These are phyloP conservation scores for Trichoderma endophyticum DNA, from an alignment of 2,329 filamentous ascomycete genomes.

Conservation along the genomic window DNA sequence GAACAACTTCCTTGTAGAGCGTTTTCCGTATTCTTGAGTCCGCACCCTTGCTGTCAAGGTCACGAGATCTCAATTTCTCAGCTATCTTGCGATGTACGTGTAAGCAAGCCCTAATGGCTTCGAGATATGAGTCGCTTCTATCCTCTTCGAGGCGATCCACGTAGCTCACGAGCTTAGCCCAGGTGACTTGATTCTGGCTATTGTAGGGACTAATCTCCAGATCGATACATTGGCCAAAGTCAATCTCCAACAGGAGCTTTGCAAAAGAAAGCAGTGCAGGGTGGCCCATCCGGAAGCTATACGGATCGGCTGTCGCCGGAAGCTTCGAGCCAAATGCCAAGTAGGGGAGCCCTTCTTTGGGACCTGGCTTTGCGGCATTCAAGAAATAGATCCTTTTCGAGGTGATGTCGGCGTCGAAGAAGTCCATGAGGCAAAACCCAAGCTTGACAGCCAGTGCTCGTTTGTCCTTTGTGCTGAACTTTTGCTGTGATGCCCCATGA, in stretches of 20 bases:
- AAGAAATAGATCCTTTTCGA: conserved; percentile 16
- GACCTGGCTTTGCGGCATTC: not conserved
- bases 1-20: conserved; percentile 10
- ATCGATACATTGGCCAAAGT: not conserved
- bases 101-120: conserved; percentile 12
- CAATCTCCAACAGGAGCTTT: not conserved
- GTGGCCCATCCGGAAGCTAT: not conserved
- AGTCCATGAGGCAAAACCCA: conserved; percentile 19
- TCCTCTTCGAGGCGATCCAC: conserved; percentile 2
- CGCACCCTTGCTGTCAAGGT: not conserved
- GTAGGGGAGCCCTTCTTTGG: not conserved
- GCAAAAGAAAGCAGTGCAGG: not conserved
- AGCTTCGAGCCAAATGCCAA: not conserved
- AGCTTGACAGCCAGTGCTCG: conserved; percentile 17
- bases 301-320: not conserved
- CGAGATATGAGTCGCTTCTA: conserved; percentile 8
- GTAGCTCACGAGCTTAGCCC: not conserved
- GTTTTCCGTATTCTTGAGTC: conserved; percentile 5
- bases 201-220: not conserved
- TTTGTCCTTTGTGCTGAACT: conserved; percentile 8
- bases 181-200: not conserved
- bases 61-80: not conserved
- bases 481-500: not conserved
- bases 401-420: conserved; percentile 16
- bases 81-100: conserved; percentile 12